Percentiles rank a stretch among this genome's conserved stretches.
Evolutionary conservation across 2,329 filamentous ascomycete species (phyloP).

Genomic region (Albifimbria verrucaria): DNA sequence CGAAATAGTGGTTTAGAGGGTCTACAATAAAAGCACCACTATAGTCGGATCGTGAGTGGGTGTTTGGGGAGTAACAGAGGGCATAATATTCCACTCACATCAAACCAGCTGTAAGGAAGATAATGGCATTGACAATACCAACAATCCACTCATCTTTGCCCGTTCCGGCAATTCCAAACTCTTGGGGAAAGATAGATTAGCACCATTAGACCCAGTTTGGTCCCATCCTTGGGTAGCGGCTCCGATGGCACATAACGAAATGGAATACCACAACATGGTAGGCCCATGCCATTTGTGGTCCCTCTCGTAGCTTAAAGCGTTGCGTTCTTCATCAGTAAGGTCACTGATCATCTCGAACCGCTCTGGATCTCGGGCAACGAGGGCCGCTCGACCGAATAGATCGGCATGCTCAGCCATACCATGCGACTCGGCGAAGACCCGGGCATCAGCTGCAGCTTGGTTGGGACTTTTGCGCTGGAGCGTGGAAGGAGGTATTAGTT

Average conservation of each 20-base stretch:
- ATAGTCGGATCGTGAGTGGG: not conserved
- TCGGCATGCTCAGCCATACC: conserved; percentile 43
- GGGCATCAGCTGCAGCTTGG: conserved; percentile 33
- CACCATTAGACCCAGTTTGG: conserved; percentile 58
- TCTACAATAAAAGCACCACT: conserved; percentile 32
- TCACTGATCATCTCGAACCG: conserved; percentile 14
- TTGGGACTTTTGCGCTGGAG: conserved; percentile 18
- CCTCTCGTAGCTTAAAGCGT: conserved; percentile 36
- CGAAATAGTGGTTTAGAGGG: conserved; percentile 60
- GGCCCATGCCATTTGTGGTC: conserved; percentile 56
- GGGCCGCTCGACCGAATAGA: conserved; percentile 27
- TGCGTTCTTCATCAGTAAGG: conserved; percentile 28
- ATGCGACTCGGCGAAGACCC: conserved; percentile 43
- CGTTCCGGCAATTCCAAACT: conserved; percentile 28
- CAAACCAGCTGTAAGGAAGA: conserved; percentile 46
- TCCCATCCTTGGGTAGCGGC: conserved; percentile 61
- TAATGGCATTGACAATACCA: conserved; percentile 25
- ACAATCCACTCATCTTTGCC: conserved; percentile 41
- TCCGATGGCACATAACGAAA: conserved; percentile 50
- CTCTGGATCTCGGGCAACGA: conserved; percentile 22
- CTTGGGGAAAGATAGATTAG: conserved; percentile 55
- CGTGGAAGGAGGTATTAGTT: not conserved
- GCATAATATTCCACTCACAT: conserved; percentile 41
- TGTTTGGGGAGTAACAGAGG: too few relatives aligned
- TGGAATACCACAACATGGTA: conserved; percentile 33